Evolutionary conservation across 371 early-diverging fungal species (phyloP).

Genomic region (Lichtheimia hyalospora): DNA sequence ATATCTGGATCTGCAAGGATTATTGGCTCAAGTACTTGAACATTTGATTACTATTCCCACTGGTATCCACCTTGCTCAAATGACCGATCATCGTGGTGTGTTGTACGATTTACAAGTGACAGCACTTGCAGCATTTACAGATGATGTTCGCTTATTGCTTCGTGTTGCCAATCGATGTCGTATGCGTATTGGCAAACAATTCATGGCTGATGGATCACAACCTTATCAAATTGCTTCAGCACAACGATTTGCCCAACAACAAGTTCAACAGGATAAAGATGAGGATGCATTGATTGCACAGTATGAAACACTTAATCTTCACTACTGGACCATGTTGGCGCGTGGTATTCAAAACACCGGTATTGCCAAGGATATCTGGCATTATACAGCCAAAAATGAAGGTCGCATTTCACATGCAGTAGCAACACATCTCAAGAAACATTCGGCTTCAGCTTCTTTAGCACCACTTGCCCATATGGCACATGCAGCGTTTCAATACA

Average conservation of each 20-base stretch:
- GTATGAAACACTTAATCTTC: slow-evolving; percentile 47
- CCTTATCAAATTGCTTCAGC: slow-evolving; percentile 35
- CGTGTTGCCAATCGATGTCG: slow-evolving; percentile 65
- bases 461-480: slow-evolving; percentile 28
- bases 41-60: slow-evolving; percentile 61
- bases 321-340: slow-evolving; percentile 53
- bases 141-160: slow-evolving; percentile 61
- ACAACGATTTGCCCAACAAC: slow-evolving; percentile 8
- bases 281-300: slow-evolving; percentile 13
- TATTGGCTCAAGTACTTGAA: slow-evolving; percentile 59
- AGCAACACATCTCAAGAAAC: slow-evolving; percentile 17
- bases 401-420: slow-evolving; percentile 27
- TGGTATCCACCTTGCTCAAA: slow-evolving; percentile 58
- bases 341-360: slow-evolving; percentile 45
- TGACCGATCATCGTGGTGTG: slow-evolving; percentile 65
- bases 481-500: slow-evolving; percentile 11
- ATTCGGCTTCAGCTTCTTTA: slow-evolving; percentile 17
- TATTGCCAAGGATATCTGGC: slow-evolving; percentile 35
- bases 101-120: slow-evolving; percentile 66
- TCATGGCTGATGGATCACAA: slow-evolving; percentile 37
- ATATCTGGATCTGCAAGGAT: slow-evolving; percentile 56
- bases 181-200: slow-evolving; percentile 59
- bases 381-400: slow-evolving; percentile 27
- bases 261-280: slow-evolving; percentile 8
- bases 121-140: slow-evolving; percentile 62